These are phyloP conservation scores for Trypanosoma platydactyli DNA, from an alignment of 208 protist species.

Conservation along the genomic window DNA sequence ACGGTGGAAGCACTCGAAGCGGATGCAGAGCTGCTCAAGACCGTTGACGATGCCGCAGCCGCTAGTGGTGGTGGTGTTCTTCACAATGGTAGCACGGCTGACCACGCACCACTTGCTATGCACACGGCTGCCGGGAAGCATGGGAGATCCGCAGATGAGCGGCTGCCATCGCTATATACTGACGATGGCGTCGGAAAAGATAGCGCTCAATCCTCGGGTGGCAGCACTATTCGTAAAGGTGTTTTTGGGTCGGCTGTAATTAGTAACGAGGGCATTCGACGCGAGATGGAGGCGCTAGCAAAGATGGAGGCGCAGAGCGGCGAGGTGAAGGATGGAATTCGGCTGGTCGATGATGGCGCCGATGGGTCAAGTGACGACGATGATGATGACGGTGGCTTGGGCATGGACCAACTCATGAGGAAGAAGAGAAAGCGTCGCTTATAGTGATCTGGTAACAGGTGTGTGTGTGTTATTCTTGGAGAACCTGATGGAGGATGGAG, in stretches of 20 bases:
- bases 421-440: slow-evolving; percentile 34
- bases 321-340: slow-evolving; percentile 29
- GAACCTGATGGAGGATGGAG: not conserved
- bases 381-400: slow-evolving; percentile 35
- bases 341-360: slow-evolving; percentile 1
- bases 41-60: slow-evolving; percentile 36
- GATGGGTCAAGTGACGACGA: slow-evolving; percentile 20
- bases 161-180: slow-evolving; percentile 3
- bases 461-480: slow-evolving; percentile 1
- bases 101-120: slow-evolving; percentile 9
- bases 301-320: slow-evolving; percentile 31
- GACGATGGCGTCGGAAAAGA: slow-evolving; percentile 23
- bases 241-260: slow-evolving; percentile 63
- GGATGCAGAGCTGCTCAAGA: slow-evolving; percentile 56
- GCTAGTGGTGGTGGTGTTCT: not conserved
- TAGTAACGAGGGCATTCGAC: slow-evolving; percentile 73
- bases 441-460: not conserved
- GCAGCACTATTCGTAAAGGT: slow-evolving; percentile 28
- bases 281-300: slow-evolving; percentile 72
- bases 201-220: slow-evolving; percentile 21
- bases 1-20: slow-evolving; percentile 71
- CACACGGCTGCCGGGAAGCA: slow-evolving; percentile 11
- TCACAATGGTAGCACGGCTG: not conserved
- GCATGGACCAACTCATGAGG: slow-evolving; percentile 32
- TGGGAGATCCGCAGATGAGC: not conserved